Evolutionary conservation across 2,329 filamentous ascomycete species (phyloP).

Genomic region (Tolypocladium tundrense): DNA sequence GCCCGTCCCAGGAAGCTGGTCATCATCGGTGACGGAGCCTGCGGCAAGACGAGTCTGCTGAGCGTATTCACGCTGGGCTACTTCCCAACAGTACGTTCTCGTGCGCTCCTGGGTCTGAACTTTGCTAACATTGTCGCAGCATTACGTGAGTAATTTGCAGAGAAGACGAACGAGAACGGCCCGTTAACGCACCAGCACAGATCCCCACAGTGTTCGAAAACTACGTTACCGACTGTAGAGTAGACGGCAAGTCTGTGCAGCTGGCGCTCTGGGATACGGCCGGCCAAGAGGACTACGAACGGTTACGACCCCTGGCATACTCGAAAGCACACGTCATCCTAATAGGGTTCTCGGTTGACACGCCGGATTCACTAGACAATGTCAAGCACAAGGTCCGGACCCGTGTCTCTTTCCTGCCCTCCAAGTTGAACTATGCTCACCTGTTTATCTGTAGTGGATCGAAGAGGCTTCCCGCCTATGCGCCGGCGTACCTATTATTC

Average conservation of each 20-base stretch:
- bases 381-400: constrained; percentile 82
- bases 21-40: constrained; percentile 94
- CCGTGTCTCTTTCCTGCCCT: constrained; percentile 1
- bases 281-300: constrained; percentile 96
- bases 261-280: constrained; percentile 99
- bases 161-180: constrained; percentile 2
- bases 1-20: constrained; percentile 68
- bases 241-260: constrained; percentile 98
- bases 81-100: constrained; percentile 75
- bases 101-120: background rate
- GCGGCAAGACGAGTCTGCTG: constrained; percentile 93
- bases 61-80: constrained; percentile 97
- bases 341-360: constrained; percentile 91
- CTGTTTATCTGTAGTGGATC: constrained; percentile 58
- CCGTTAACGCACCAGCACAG: constrained; percentile 22
- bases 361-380: constrained; percentile 92
- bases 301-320: constrained; percentile 87
- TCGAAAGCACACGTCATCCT: constrained; percentile 95
- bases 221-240: constrained; percentile 96
- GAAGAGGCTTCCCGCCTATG: constrained; percentile 92
- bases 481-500: constrained; percentile 83
- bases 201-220: constrained; percentile 98
- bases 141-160: constrained; percentile 39
- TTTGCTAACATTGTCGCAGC: constrained; percentile 30
- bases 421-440: background rate